Base-by-base conservation (phyloP, 108 stramenopile genomes). In the Discostella pseudostelligera region DNA sequence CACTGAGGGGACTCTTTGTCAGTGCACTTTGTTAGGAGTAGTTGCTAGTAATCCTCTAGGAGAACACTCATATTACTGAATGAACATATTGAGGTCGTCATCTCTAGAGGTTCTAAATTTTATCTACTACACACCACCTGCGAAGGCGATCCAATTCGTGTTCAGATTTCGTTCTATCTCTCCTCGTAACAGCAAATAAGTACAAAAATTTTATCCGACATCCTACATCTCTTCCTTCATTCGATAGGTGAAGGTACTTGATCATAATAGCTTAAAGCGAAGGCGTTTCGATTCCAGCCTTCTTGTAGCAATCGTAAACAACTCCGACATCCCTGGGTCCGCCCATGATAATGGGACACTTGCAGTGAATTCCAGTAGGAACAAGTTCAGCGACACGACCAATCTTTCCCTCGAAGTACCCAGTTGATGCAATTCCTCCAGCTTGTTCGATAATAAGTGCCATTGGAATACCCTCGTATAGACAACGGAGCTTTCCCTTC, bases 401-500 rank as follows among this genome's bases (percentile, higher is more conserved):
- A 57, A 97, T 86, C 58, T 90, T 90, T 2, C 89, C 95, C 49
- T 96, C 69, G 62, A 98, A 97, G 74, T 92, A 80, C 55, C 97
- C 99, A 25, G 97, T 96, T 24, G 95, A 95, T 24, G 97, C 96
- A 56, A 89, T 86, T 36, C 99, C 99, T 55, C 97, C 97, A 60
- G 97, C 97, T 74, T 97, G 87, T 74, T 99, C 97, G 39, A 98
- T 94, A 70, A 98, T 95, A 69, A 97, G 83, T 19, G 99, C 96
- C 99, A 99, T 99, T 35, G 99, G 99, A 82, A 98, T 96, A 57
- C 96, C 97, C 83, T 98, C 99, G 75, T 99, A 99, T 10, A 99
- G 90, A 61, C 97, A 87, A 63, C 97, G 94, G 64, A 96, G 87
- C 86, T 96, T 96, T 67, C 96, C 95, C 74, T 96, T 93, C 21